Evolutionary conservation across 768 basidiomycete genomes (phyloP).

Genomic region (Naganishia onofrii): DNA sequence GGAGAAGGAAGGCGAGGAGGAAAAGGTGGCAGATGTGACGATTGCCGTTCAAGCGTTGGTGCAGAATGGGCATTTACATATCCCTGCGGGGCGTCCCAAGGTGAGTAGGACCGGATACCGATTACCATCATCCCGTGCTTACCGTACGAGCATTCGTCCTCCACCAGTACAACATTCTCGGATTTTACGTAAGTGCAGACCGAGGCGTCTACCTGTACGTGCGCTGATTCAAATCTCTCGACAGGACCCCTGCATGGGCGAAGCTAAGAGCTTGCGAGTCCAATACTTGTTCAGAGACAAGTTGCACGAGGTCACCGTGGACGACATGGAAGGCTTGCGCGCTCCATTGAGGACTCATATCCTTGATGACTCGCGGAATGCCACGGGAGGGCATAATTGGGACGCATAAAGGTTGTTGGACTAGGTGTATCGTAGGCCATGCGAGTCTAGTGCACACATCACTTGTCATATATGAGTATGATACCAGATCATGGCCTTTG

Average conservation of each 20-base stretch:
- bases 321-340: conserved; percentile 63
- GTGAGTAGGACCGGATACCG: conserved; percentile 53
- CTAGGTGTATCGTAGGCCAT: background rate
- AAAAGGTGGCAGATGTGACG: conserved; percentile 71
- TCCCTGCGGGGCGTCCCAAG: conserved; percentile 73
- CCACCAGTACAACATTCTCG: conserved; percentile 67
- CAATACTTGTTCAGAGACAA: conserved; percentile 73
- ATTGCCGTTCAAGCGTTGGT: conserved; percentile 78
- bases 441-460: background rate
- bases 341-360: conserved; percentile 41
- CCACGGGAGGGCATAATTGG: conserved; percentile 24
- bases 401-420: background rate
- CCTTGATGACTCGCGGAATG: conserved; percentile 22
- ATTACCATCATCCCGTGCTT: conserved; percentile 13
- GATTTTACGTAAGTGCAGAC: conserved; percentile 61
- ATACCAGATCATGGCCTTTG: too few relatives aligned
- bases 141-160: conserved; percentile 27
- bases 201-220: background rate
- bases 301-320: conserved; percentile 72
- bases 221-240: background rate
- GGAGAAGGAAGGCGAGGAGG: conserved; percentile 55
- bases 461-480: background rate
- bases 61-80: conserved; percentile 70
- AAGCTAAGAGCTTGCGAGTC: conserved; percentile 66
- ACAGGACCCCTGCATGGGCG: conserved; percentile 71